Conservation (phyloP, 306 rosid species). For the Crataegus laevigata region DNA sequence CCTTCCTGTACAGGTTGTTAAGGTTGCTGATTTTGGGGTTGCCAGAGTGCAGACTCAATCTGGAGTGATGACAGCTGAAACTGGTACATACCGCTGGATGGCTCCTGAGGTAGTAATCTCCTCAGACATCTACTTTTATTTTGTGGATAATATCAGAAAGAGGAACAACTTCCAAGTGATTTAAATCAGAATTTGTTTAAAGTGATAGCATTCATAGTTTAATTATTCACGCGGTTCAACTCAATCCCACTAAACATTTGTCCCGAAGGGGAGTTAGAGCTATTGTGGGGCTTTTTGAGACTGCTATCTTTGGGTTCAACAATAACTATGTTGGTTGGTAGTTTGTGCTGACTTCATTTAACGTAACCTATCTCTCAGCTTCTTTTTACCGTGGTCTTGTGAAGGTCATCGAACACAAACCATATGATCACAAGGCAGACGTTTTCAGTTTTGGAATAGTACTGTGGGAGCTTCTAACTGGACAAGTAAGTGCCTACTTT, state of each 20-base stretch:
- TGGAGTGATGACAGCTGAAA: constrained; percentile 99
- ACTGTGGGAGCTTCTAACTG: constrained; percentile 95
- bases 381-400: constrained; percentile 8
- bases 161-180: neutral
- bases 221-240: neutral
- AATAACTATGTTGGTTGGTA: neutral
- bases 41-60: constrained; percentile 94
- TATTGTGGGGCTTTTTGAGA: neutral
- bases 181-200: neutral
- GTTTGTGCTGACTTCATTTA: neutral
- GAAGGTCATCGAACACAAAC: constrained; percentile 98
- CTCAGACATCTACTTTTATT: neutral
- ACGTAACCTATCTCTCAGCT: constrained; percentile 2
- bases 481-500: constrained; percentile 56
- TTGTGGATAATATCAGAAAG: neutral
- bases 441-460: constrained; percentile 93
- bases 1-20: constrained; percentile 62
- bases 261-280: neutral
- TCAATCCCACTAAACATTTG: neutral
- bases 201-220: neutral
- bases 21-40: constrained; percentile 99
- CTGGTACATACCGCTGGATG: constrained; percentile 99
- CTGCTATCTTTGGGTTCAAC: neutral
- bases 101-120: constrained; percentile 83
- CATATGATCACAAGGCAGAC: constrained; percentile 94